A percentile compares a stretch with the other conserved stretches of the same genome.
Conservation (phyloP, 2,329 filamentous ascomycete genomes). For the Pseudogymnoascus sp. region DNA sequence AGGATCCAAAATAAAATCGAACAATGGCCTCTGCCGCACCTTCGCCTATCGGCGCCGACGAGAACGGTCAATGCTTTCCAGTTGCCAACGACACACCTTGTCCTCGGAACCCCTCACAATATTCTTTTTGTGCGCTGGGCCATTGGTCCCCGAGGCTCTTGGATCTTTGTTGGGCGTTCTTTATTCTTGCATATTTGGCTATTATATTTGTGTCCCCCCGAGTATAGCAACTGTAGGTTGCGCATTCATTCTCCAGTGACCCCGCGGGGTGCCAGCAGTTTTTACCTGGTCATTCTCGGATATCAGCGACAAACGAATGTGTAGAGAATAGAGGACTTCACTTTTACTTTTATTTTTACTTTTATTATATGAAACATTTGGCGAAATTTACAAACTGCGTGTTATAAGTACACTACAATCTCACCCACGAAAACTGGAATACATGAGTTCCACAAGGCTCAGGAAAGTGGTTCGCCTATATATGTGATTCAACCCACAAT, state of each 20-base stretch:
- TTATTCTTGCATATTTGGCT: not conserved
- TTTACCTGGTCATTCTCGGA: not conserved
- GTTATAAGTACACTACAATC: not conserved
- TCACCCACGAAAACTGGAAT: not conserved
- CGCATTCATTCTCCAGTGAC: not conserved
- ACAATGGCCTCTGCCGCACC: slow-evolving; percentile 1
- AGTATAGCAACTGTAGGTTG: not conserved
- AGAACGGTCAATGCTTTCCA: not conserved
- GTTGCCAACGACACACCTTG: not conserved
- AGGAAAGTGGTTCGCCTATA: not conserved
- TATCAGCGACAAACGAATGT: not conserved
- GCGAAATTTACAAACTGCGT: not conserved
- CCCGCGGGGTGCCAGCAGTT: not conserved
- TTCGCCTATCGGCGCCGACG: not conserved
- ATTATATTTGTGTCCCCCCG: not conserved
- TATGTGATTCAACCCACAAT: not conserved
- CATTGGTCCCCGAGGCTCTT: not conserved
- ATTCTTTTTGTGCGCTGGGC: not conserved
- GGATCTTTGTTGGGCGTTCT: not conserved
- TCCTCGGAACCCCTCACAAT: not conserved
- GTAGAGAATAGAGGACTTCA: not conserved
- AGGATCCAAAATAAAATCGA: not conserved
- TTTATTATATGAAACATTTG: not conserved
- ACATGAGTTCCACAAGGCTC: not conserved
- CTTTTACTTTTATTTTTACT: not conserved